Evolutionary conservation across 169 alveolate genomes (phyloP).

Genomic region (Plasmodium cynomolgi): DNA sequence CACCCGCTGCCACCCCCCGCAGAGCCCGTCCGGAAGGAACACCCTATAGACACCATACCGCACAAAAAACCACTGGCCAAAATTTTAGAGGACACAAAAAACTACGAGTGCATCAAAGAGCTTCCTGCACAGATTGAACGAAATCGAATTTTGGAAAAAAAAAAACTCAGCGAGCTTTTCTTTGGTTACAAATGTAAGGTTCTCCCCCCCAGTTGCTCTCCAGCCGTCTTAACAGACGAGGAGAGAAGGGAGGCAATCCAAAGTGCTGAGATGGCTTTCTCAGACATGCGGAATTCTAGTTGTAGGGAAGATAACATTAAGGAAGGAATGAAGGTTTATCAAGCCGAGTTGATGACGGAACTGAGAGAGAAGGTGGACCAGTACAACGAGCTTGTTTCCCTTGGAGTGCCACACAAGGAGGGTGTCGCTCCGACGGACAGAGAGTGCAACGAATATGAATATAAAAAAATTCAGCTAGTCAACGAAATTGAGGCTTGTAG

Average conservation of each 20-base stretch:
- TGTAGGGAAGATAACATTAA: slow-evolving; percentile 33
- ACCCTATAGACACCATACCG: slow-evolving; percentile 30
- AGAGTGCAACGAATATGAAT: not conserved
- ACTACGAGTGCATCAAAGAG: slow-evolving; percentile 45
- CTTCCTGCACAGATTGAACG: slow-evolving; percentile 27
- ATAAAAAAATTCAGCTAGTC: slow-evolving; percentile 26
- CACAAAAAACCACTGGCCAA: slow-evolving; percentile 65
- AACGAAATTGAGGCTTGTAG: slow-evolving; percentile 48
- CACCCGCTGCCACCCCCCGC: not conserved
- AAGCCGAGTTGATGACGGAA: slow-evolving; percentile 21
- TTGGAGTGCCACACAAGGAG: not conserved
- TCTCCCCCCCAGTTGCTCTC: slow-evolving; percentile 68
- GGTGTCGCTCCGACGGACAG: not conserved
- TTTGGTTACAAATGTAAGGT: slow-evolving; percentile 41
- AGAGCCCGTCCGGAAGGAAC: slow-evolving; percentile 29
- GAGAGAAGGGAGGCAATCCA: slow-evolving; percentile 54
- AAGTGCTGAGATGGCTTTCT: slow-evolving; percentile 1
- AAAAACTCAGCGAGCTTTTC: slow-evolving; percentile 20
- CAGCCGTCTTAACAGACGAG: slow-evolving; percentile 52
- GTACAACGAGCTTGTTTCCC: not conserved
- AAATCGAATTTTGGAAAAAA: slow-evolving; percentile 34
- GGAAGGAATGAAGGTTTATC: slow-evolving; percentile 20
- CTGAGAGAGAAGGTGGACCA: slow-evolving; percentile 19
- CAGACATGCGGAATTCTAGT: not conserved
- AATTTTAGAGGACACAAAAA: slow-evolving; percentile 63